Evolutionary conservation across 2,329 filamentous ascomycete genomes (phyloP).

Genomic region (Aspergillus transmontanensis): DNA sequence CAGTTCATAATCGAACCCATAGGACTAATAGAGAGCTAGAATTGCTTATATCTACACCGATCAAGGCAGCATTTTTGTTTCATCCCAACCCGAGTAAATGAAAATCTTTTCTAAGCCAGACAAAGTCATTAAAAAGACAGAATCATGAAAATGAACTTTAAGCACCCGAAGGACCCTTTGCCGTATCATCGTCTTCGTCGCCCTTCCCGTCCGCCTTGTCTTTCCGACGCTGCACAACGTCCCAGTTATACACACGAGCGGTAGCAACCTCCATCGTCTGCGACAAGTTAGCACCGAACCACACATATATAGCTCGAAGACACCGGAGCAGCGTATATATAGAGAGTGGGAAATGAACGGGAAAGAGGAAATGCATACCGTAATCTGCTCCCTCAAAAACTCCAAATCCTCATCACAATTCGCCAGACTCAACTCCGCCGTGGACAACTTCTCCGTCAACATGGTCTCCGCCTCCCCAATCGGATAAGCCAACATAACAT

Average conservation of each 20-base stretch:
- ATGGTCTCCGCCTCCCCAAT: conserved; percentile 83
- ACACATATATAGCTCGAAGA: conserved; percentile 2
- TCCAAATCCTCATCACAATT: conserved; percentile 97
- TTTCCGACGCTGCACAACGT: conserved; percentile 92
- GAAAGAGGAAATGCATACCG: conserved; percentile 59
- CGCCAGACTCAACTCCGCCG: conserved; percentile 76
- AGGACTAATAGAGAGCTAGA: not conserved
- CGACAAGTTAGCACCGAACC: conserved; percentile 8
- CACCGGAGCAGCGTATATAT: not conserved
- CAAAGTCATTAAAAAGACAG: not conserved
- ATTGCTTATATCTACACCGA: not conserved
- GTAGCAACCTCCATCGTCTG: conserved; percentile 96
- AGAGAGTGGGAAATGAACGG: not conserved
- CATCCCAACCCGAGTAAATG: conserved; percentile 5
- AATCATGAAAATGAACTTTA: not conserved
- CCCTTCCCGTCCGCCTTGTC: conserved; percentile 66
- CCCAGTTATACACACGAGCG: conserved; percentile 98
- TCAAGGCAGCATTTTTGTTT: conserved; percentile 4
- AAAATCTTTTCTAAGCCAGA: conserved; percentile 7
- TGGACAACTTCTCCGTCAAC: conserved; percentile 73
- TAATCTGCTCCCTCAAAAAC: conserved; percentile 94
- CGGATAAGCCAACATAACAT: conserved; percentile 96
- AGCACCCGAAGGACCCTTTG: not conserved
- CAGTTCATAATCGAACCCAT: not conserved
- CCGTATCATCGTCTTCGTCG: conserved; percentile 49